Evolutionary conservation across 2,329 filamentous ascomycete genomes (phyloP), one percentile per base, ranked within the genome.

Genomic region (Neofusicoccum cordaticola): DNA sequence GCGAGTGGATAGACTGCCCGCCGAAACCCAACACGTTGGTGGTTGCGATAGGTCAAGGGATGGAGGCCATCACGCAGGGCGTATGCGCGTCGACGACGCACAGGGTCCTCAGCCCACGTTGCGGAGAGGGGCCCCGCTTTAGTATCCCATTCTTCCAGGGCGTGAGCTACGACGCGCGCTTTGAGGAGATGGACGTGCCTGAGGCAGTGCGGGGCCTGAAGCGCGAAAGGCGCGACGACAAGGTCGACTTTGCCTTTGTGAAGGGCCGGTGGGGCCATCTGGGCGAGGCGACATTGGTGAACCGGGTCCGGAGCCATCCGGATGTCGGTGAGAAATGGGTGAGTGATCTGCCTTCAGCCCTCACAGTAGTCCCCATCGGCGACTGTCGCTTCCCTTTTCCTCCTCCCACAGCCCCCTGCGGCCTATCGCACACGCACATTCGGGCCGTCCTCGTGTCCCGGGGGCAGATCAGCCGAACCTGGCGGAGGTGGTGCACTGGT

Each of bases 111-210:
- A 90, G 86, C 35, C 92, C 92, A 0, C 73, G 80, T 1, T 85
- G 86, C 7, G 91, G 90, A 12, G 80, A 85, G 9, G 92, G 91
- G 3, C 83, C 92, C 37, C 83, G 92, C 63, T 94, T 88, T 80
- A 91, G 87, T 7, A 89, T 96, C 53, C 92, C 92, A 0, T 96
- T 96, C 79, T 96, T 96, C 80, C 92, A 95, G 75, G 92, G 92
- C 22, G 90, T 96, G 66, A 87, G 88, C 71, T 88, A 91, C 65
- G 90, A 93, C 74, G 88, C 91, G 0, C 85, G 86, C 17, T 96
- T 96, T 74, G 91, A 92, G 72, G 88, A 90, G 69, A 87, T 95
- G 77, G 89, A 85, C 66, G 82, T 87, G 11, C 90, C 91, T 0
- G 85, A 85, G 34, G 82, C 83, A 12, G 86, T 93, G 15, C 81